Evolutionary conservation across 495 filamentous ascomycete species (phyloP).

Genomic region (Penicillium paradoxum): DNA sequence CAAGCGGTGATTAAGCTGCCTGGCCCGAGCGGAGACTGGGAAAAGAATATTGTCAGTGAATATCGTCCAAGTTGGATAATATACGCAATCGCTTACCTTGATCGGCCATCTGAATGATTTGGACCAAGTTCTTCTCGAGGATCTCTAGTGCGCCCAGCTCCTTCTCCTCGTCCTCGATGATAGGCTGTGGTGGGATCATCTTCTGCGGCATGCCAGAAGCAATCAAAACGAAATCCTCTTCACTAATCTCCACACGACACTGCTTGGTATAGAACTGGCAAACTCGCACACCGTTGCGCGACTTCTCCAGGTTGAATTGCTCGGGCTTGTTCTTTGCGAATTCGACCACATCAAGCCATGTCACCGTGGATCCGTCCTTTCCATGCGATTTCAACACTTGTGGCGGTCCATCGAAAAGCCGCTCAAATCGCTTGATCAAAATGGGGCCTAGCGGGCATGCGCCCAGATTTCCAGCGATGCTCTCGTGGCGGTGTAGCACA

Average conservation of each 20-base stretch:
- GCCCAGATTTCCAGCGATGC: constrained; percentile 77
- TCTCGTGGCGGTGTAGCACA: constrained; percentile 78
- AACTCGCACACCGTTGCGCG: constrained; percentile 59
- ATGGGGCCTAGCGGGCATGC: constrained; percentile 77
- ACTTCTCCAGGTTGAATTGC: constrained; percentile 70
- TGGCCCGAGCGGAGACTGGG: constrained; percentile 69
- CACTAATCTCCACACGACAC: constrained; percentile 75
- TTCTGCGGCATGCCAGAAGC: constrained; percentile 75
- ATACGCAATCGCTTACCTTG: constrained; percentile 49
- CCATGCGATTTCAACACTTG: constrained; percentile 60
- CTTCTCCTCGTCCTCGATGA: constrained; percentile 80
- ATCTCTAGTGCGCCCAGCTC: constrained; percentile 81
- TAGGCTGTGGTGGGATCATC: constrained; percentile 76
- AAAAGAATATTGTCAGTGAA: constrained; percentile 6
- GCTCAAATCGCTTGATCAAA: constrained; percentile 78
- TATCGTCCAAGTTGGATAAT: neutral
- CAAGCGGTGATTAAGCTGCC: constrained; percentile 77
- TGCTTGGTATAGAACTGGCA: constrained; percentile 82
- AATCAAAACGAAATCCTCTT: constrained; percentile 81
- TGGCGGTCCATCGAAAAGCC: constrained; percentile 76
- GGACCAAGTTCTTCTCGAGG: constrained; percentile 66
- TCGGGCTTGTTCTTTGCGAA: constrained; percentile 76
- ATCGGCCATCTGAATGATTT: constrained; percentile 76
- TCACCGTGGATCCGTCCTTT: constrained; percentile 58
- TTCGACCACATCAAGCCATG: constrained; percentile 80